These are phyloP conservation scores for Lignosus rhinocerotis DNA, from an alignment of 1,284 basidiomycete species.

Conservation along the genomic window DNA sequence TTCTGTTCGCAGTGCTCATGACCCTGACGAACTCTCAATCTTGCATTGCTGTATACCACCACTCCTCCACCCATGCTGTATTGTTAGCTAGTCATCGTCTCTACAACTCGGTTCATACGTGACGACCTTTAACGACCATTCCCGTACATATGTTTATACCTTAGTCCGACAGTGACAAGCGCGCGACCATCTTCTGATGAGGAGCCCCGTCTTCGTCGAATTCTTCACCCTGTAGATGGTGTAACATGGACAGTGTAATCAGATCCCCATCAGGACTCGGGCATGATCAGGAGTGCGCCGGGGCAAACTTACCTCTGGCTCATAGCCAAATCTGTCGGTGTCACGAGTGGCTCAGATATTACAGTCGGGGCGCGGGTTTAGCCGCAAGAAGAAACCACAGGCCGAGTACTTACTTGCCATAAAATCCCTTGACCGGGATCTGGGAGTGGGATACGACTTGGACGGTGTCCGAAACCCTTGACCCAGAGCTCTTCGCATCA, in stretches of 20 bases:
- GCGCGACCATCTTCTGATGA: constrained; percentile 74
- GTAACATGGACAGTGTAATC: constrained; percentile 19
- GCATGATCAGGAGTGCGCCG: constrained; percentile 12
- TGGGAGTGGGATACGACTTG: constrained; percentile 67
- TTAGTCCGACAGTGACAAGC: constrained; percentile 43
- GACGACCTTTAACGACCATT: constrained; percentile 25
- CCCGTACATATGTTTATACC: constrained; percentile 19
- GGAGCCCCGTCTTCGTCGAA: constrained; percentile 82
- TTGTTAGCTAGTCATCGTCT: constrained; percentile 36
- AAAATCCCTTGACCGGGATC: constrained; percentile 68
- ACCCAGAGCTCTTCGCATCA: constrained; percentile 31
- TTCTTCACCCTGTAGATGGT: constrained; percentile 56
- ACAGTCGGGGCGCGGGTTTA: constrained; percentile 9
- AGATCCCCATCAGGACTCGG: constrained; percentile 7
- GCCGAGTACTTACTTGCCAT: constrained; percentile 58
- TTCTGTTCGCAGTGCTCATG: constrained; percentile 25
- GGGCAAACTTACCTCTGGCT: constrained; percentile 52
- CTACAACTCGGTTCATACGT: constrained; percentile 28
- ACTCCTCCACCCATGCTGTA: constrained; percentile 34
- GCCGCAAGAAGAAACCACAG: constrained; percentile 12
- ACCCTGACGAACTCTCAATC: constrained; percentile 28
- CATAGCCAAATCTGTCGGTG: constrained; percentile 64
- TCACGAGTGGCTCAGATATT: constrained; percentile 18
- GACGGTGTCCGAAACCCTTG: constrained; percentile 26
- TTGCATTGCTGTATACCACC: constrained; percentile 34